Evolutionary conservation across 805 yeast species (phyloP), one percentile per base, ranked within the genome.

Genomic region (Saccharomycopsis sp.): DNA sequence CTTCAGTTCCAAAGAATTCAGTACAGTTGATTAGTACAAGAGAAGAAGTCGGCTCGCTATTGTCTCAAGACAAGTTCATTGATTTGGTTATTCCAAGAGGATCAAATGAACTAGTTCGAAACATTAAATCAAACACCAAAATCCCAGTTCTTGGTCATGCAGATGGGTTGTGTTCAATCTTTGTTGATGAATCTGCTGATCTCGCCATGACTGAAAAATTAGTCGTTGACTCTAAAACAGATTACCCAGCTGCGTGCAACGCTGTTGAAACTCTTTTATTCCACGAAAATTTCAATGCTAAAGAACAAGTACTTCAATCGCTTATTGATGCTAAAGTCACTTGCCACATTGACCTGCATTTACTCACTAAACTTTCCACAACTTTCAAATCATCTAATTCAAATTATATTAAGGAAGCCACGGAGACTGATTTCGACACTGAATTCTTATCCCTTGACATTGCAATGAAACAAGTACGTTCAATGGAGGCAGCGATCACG

Each of bases 91-190:
- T 93, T 56, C 99, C 99, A 50, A 76, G 99, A 57, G 99, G 99
- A n/a, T 85, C 96, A 23, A 93, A 93, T 58, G 90, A 80, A 52
- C 72, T 93, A 47, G 99, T 93, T 33, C 76, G 85, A 54, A 78
- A 72, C 60, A 89, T 93, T 62, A 93, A 94, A 65, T 72, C 75
- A 21, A 77, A 77, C 59, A 90, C 98, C 20, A 87, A 87, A 61
- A 94, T 93, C 55, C 97, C 99, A 4, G 98, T 93, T 5, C 66
- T 93, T 59, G 99, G 99, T 45, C 99, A 93, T 62, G 98, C 99
- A 6, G 97, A 93, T 64, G 99, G 99, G 38, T 82, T 90, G 50
- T 93, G 98, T 64, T 80, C 97, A 1, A 76, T 90, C 5, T 93
- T 77, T 56, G 70, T 90, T 21, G 95, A 89, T 60, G 75, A 73